Evolutionary conservation across 139 green algal genomes (phyloP), one percentile per base, ranked within the genome.

Genomic region (Penium margaritaceum): DNA sequence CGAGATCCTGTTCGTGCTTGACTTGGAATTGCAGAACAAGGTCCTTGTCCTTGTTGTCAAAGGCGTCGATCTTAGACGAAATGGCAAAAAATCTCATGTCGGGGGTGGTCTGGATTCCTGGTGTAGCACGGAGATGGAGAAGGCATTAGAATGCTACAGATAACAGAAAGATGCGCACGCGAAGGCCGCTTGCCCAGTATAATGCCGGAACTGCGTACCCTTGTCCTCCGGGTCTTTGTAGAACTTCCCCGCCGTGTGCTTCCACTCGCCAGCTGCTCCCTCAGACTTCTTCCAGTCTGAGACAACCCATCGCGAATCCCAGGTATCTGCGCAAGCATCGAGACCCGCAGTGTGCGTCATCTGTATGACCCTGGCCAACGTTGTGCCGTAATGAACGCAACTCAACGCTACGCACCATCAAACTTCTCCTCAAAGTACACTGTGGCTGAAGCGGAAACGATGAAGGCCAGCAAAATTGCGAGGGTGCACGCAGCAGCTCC

Each of bases 1-100:
- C 89, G 4, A 95, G 70, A 58, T 89, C 83, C 81, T 95, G 89
- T 76, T 95, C 90, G 67, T 95, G 87, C 87, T 95, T 95, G 14
- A 89, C 89, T 5, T 80, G 85, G 80, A 90, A 95, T 86, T 95
- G 87, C 33, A 95, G 51, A 32, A 95, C 84, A 53, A 95, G 85
- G 67, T 94, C 88, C 84, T 92, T 95, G 74, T 69, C 87, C 34
- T 87, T 85, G 83, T 93, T 95, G 72, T 84, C 82, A 53, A 93
- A 88, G 0, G 77, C 47, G 62, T 91, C 83, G 29, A 95, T 46
- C 54, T 83, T 67, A 1, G 85, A 51, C 51, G 79, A 90, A 12
- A 83, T 84, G 9, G 89, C 82, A 79, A 85, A 92, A 80, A 91
- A 95, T 46, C 89, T 86, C 37, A 82, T 85, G 77, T 95, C 90